Evolutionary conservation across 495 filamentous ascomycete species (phyloP).

Genomic region (Parathielavia appendiculata): DNA sequence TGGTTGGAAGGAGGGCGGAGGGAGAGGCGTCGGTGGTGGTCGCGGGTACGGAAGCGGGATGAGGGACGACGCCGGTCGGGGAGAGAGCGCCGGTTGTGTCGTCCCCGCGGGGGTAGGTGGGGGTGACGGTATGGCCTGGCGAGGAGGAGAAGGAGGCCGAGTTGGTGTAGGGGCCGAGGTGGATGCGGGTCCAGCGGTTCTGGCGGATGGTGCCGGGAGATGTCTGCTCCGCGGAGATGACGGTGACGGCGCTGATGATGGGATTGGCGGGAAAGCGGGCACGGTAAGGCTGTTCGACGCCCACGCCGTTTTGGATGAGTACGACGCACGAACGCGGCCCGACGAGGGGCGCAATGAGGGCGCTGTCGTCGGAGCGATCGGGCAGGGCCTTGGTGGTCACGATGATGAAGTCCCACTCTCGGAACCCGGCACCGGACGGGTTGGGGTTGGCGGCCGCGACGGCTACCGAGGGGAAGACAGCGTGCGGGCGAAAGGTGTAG

Average conservation of each 20-base stretch:
- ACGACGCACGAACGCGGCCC: slow-evolving; percentile 49
- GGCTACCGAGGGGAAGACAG: slow-evolving; percentile 42
- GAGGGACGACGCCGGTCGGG: slow-evolving; percentile 13
- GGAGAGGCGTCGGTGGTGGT: neutral
- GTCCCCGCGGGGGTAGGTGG: slow-evolving; percentile 2
- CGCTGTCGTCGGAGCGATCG: slow-evolving; percentile 45
- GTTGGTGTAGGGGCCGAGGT: slow-evolving; percentile 50
- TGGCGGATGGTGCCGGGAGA: slow-evolving; percentile 49
- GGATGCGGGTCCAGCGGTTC: slow-evolving; percentile 58
- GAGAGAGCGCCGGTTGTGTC: slow-evolving; percentile 16
- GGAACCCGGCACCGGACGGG: slow-evolving; percentile 5
- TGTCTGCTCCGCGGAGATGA: slow-evolving; percentile 50
- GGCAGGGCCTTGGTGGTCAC: slow-evolving; percentile 56
- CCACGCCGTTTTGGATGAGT: slow-evolving; percentile 66
- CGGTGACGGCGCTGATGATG: slow-evolving; percentile 58
- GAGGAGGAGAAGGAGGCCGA: slow-evolving; percentile 21
- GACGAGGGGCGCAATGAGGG: slow-evolving; percentile 49
- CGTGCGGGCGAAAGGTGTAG: slow-evolving; percentile 47
- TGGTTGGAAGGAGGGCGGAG: slow-evolving; percentile 26
- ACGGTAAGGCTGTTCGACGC: slow-evolving; percentile 60
- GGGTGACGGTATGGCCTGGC: neutral
- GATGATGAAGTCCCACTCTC: slow-evolving; percentile 54
- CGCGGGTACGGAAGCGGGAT: slow-evolving; percentile 20
- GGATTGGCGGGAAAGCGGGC: slow-evolving; percentile 48
- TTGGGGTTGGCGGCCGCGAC: slow-evolving; percentile 29